phyloP scores from a whole-genome alignment of 1,284 basidiomycete genomes.

The Cryptococcus depauperatus region DNA sequence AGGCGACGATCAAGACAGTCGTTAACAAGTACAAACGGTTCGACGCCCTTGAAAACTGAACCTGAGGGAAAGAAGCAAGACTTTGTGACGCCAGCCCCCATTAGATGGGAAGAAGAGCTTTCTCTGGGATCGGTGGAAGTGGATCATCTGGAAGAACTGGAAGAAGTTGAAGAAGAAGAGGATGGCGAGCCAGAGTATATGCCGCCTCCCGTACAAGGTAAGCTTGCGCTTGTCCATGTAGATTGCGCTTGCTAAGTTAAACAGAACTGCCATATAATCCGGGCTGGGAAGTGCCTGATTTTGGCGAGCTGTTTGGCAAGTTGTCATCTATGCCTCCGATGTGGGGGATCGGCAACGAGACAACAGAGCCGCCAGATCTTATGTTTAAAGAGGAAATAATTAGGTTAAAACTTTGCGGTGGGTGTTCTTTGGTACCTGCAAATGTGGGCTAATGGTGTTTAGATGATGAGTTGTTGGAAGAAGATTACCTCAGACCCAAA shows the following conservation, averaged over 20 bases:
- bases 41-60: constrained; percentile 5
- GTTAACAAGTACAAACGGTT: constrained; percentile 11
- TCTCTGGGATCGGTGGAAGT: constrained; percentile 30
- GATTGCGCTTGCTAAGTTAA: not conserved
- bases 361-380: constrained; percentile 4
- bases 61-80: not conserved
- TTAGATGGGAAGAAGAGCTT: constrained; percentile 34
- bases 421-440: constrained; percentile 1
- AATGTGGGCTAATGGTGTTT: not conserved
- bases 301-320: constrained; percentile 10
- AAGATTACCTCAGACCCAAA: constrained; percentile 18
- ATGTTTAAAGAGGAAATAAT: constrained; percentile 4
- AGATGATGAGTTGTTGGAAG: constrained; percentile 29
- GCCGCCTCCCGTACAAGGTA: constrained; percentile 28
- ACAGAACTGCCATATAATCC: constrained; percentile 24
- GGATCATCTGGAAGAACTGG: constrained; percentile 18
- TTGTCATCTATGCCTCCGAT: constrained; percentile 19
- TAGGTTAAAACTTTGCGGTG: constrained; percentile 10
- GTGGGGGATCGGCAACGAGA: constrained; percentile 9
- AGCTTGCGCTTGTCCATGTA: not conserved
- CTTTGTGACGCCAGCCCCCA: constrained; percentile 23
- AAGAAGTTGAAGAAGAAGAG: constrained; percentile 14
- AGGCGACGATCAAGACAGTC: constrained; percentile 25
- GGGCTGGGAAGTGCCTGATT: constrained; percentile 17
- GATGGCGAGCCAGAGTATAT: constrained; percentile 33